Percentiles rank a stretch among this genome's conserved stretches.
phyloP scores from a whole-genome alignment of 257 asterid species.

The Coffea canephora region DNA sequence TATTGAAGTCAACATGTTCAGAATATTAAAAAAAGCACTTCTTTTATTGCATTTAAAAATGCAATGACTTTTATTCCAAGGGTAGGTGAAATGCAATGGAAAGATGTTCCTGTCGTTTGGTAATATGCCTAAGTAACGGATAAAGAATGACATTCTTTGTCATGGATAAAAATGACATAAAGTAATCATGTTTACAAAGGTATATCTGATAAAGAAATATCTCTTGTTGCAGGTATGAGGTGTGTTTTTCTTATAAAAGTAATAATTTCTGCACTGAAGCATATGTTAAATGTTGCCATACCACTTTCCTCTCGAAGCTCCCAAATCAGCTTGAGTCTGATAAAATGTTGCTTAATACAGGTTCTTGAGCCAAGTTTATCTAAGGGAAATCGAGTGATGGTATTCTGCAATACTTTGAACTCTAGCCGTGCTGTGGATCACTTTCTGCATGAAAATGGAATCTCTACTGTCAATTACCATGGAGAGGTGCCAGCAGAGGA shows the following conservation, averaged over 20 bases:
- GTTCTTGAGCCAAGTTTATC: conserved; percentile 98
- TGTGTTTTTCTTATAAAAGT: not conserved
- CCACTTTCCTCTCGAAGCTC: not conserved
- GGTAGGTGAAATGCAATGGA: not conserved
- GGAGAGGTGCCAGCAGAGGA: conserved; percentile 98
- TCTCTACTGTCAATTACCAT: conserved; percentile 91
- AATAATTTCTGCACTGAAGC: not conserved
- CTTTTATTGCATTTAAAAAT: not conserved
- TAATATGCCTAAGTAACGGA: not conserved
- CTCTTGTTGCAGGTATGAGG: not conserved
- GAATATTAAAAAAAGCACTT: not conserved
- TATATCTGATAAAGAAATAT: too few species aligned
- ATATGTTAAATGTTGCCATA: not conserved
- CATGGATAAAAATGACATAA: not conserved
- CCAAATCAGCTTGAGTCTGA: not conserved
- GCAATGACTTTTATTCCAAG: not conserved
- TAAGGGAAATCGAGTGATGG: conserved; percentile 97
- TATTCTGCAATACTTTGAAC: conserved; percentile 91
- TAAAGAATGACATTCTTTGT: not conserved
- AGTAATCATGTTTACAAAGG: too few species aligned
- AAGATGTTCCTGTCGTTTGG: not conserved
- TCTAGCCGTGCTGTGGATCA: conserved; percentile 99
- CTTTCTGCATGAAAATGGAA: conserved; percentile 72
- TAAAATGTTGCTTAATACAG: conserved; percentile 37
- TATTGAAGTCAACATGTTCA: not conserved